phyloP scores from a whole-genome alignment of 257 asterid species.

The Jasminum sambac region DNA sequence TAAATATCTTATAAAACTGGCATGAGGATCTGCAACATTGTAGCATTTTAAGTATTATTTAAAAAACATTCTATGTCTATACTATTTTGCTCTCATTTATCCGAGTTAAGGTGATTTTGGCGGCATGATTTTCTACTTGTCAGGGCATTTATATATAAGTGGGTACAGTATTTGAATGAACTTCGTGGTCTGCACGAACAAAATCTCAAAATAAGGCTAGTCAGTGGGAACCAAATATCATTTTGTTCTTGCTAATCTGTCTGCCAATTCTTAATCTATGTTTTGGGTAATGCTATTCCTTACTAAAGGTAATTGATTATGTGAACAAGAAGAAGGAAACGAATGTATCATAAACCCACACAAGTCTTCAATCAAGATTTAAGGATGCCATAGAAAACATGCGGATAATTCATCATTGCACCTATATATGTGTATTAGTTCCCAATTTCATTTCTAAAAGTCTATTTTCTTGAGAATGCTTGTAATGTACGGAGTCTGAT shows the following conservation, averaged over 20 bases:
- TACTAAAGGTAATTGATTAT: neutral
- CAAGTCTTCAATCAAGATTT: neutral
- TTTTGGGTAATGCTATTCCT: neutral
- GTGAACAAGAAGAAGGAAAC: slow-evolving; percentile 2
- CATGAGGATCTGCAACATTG: neutral
- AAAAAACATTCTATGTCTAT: neutral
- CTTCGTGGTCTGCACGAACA: neutral
- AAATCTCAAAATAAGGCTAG: neutral
- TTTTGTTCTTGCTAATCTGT: neutral
- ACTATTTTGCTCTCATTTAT: neutral
- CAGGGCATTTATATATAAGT: neutral
- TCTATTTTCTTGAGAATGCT: neutral
- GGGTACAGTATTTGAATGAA: neutral
- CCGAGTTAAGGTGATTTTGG: neutral
- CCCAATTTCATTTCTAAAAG: neutral
- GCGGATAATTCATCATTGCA: neutral
- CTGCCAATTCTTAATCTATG: neutral
- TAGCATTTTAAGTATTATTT: neutral
- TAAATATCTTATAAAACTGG: neutral
- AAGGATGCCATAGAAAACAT: neutral
- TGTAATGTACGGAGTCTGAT: neutral
- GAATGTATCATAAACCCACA: neutral
- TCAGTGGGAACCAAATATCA: neutral
- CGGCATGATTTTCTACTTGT: neutral
- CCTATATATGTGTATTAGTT: neutral